Evolutionary conservation across 495 filamentous ascomycete species (phyloP), one percentile per base, ranked within the genome.

Genomic region (Xylaria flabelliformis): DNA sequence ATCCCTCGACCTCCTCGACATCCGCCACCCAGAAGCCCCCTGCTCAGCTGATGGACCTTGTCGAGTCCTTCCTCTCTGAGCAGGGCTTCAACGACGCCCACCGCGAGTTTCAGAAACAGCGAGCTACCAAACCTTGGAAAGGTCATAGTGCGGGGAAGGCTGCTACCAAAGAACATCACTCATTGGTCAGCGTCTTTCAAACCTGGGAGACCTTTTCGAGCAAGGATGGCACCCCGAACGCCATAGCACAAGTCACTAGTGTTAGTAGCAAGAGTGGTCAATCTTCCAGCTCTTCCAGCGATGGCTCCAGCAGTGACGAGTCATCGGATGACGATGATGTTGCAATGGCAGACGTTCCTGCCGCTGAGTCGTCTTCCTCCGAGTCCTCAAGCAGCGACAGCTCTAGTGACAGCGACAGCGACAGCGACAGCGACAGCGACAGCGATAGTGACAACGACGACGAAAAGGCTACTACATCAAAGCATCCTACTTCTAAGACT

Each of bases 61-160:
- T 94, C 73, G 87, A 88, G 41, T 81, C 83, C 17, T 94, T 93
- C 81, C 84, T 94, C 41, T 83, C 86, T 72, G 87, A 91, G 51
- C 87, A 91, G 78, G 88, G 89, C 41, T 93, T 91, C 73, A 76
- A 84, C 24, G 82, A 82, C 51, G 86, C 92, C 36, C 88, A 86
- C 69, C 79, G 83, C 70, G 83, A 88, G 3, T 90, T 93, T 73
- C 79, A 80, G 26, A 87, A 91, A 72, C 89, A 93, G 72, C 82
- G 85, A 42, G 77, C 76, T 59, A 82, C 79, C 76, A 85, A 82
- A 75, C 83, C 80, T 66, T 87, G 77, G 83, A 81, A 77, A 69
- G 73, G 71, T 26, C 76, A 76, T 42, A 66, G 41, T 36, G 51
- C 77, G 24, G 74, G 64, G 36, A 81, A 76, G 59, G 66, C 75